A percentile compares a stretch with the other conserved stretches of the same genome.
These are phyloP conservation scores for Lithocarpus polystachyus DNA, from an alignment of 306 rosid species.

Conservation along the genomic window DNA sequence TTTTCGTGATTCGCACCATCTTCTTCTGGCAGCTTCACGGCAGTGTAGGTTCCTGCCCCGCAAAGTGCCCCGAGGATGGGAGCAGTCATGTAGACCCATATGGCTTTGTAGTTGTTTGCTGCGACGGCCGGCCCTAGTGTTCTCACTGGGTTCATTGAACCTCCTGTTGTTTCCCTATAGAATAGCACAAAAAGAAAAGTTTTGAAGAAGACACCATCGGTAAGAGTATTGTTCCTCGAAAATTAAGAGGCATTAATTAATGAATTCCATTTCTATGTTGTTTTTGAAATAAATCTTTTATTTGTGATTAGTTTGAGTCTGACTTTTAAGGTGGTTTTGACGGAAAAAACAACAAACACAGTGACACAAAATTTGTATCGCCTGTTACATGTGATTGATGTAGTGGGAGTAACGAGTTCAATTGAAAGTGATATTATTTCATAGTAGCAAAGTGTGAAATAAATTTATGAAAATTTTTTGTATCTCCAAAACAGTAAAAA, in stretches of 20 bases:
- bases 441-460: too few relatives aligned
- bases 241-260: background rate
- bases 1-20: conserved; percentile 31
- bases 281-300: background rate
- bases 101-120: conserved; percentile 68
- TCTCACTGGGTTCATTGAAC: conserved; percentile 88
- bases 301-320: background rate
- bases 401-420: too few relatives aligned
- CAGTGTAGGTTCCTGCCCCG: conserved; percentile 77
- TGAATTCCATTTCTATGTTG: background rate
- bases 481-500: too few relatives aligned
- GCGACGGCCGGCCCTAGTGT: conserved; percentile 88
- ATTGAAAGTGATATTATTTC: too few relatives aligned
- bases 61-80: conserved; percentile 78
- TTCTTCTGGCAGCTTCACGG: conserved; percentile 65
- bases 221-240: background rate
- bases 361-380: too few relatives aligned
- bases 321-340: too few relatives aligned
- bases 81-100: conserved; percentile 82
- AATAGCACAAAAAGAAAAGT: background rate
- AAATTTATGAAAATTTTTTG: too few relatives aligned
- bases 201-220: background rate
- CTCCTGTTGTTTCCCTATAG: conserved; percentile 70
- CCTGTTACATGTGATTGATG: too few relatives aligned
- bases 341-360: too few relatives aligned